Evolutionary conservation across 495 filamentous ascomycete species (phyloP).

Genomic region (Aspergillus olivimuriae): DNA sequence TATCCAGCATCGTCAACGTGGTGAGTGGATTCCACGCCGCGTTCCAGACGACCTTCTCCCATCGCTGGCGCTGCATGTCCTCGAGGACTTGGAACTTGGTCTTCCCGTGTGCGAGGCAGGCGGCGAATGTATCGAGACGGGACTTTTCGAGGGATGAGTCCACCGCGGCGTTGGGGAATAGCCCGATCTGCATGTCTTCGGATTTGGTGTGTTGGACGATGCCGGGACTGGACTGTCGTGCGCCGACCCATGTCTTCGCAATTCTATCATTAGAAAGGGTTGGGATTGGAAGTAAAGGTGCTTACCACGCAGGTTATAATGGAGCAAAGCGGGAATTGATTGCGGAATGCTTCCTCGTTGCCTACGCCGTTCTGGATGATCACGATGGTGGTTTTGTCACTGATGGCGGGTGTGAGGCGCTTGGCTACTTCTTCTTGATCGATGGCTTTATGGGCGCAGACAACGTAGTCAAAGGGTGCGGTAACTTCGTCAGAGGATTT

Average conservation of each 20-base stretch:
- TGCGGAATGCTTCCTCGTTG: conserved; percentile 57
- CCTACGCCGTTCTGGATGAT: conserved; percentile 68
- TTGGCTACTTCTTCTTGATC: conserved; percentile 30
- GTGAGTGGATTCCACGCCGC: conserved; percentile 49
- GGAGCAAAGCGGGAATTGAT: conserved; percentile 44
- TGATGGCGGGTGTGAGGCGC: conserved; percentile 33
- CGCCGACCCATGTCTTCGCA: conserved; percentile 45
- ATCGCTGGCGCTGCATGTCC: conserved; percentile 42
- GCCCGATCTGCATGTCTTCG: conserved; percentile 40
- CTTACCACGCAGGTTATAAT: conserved; percentile 54
- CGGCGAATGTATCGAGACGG: conserved; percentile 33
- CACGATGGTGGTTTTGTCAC: conserved; percentile 42
- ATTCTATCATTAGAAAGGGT: background rate
- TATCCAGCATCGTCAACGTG: conserved; percentile 44
- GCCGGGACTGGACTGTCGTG: conserved; percentile 39
- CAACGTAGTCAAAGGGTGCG: conserved; percentile 36
- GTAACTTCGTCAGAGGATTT: conserved; percentile 32
- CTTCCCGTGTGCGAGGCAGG: conserved; percentile 28
- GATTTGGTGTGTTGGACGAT: conserved; percentile 38
- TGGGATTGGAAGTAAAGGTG: background rate
- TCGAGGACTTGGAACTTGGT: conserved; percentile 35
- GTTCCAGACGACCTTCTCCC: conserved; percentile 53
- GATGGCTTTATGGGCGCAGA: conserved; percentile 48
- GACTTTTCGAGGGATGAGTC: conserved; percentile 16
- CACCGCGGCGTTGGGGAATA: conserved; percentile 34